phyloP scores from a whole-genome alignment of 2,329 filamentous ascomycete genomes.

The Colletotrichum chlorophyti region DNA sequence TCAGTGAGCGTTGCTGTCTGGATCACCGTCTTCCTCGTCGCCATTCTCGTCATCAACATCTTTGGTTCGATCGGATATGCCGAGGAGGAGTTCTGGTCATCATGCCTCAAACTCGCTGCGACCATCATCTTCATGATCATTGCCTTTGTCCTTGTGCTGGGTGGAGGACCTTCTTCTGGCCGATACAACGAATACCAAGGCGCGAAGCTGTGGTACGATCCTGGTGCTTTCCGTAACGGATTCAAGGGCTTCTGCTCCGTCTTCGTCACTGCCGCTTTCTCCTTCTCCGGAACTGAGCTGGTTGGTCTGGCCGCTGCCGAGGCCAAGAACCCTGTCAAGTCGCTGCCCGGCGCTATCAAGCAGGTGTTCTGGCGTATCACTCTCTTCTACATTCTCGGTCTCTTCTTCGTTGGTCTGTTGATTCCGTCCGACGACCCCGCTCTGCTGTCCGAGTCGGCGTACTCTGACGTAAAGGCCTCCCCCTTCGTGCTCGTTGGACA shows the following conservation, averaged over 20 bases:
- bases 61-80: constrained; percentile 61
- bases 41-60: constrained; percentile 58
- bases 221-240: constrained; percentile 68
- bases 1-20: constrained; percentile 54
- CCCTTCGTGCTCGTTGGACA: constrained; percentile 33
- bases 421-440: constrained; percentile 48
- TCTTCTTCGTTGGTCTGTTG: constrained; percentile 55
- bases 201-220: constrained; percentile 48
- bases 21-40: constrained; percentile 58
- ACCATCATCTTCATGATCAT: constrained; percentile 69
- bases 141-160: constrained; percentile 61
- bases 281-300: constrained; percentile 72
- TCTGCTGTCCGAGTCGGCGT: constrained; percentile 52
- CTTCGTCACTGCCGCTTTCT: constrained; percentile 74
- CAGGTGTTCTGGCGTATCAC: constrained; percentile 67
- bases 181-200: constrained; percentile 50
- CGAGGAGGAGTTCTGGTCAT: constrained; percentile 64
- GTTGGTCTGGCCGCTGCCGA: constrained; percentile 76
- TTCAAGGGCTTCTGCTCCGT: constrained; percentile 74
- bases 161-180: constrained; percentile 58
- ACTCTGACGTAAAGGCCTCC: constrained; percentile 40
- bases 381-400: constrained; percentile 56
- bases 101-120: constrained; percentile 61
- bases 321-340: constrained; percentile 70
- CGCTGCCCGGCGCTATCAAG: constrained; percentile 80